Evolutionary conservation across 2,329 filamentous ascomycete species (phyloP), one percentile per base, ranked within the genome.

Genomic region (Mycosphaerelloides madeirae): DNA sequence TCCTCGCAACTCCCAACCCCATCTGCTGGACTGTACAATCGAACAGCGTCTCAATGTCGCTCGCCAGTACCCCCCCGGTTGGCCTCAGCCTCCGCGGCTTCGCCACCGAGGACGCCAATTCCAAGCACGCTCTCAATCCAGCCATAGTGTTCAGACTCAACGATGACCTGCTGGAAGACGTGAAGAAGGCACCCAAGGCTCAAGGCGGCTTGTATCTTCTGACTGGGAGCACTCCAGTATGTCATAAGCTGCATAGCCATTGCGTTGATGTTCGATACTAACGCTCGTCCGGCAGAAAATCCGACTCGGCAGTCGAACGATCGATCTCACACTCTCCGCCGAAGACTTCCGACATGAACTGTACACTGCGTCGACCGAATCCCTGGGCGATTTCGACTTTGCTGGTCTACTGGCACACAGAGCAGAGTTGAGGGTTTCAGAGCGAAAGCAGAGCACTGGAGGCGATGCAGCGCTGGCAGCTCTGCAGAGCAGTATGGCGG

Each of bases 391-490:
- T 45, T 62, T 80, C 57, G 73, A 73, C 47, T 81, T 81, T 56
- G 67, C 73, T 19, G 78, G 78, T 33, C 61, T 77, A 18, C 66
- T 82, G 54, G 78, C 74, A 61, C 78, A 83, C 59, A 75, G 68
- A 49, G 69, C 81, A 6, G 46, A 54, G 40, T 37, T 60, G 29
- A 59, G 54, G 36, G 31, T 43, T 29, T 70, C 62, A 5, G 72
- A 79, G 29, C 70, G 76, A 56, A 75, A 75, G 63, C 73, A 31
- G 70, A 75, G 60, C 68, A 75, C 59, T 74, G 76, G 74, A 49
- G 74, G 74, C 31, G 80, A 83, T 61, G 73, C 76, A 48, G 80
- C 80, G 20, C 63, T 83, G 62, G 77, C 77, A 41, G 73, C 72
- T 31, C 68, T 83, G 42, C 74, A 80, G 62, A 77, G 71, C 60